Evolutionary conservation across 768 basidiomycete genomes (phyloP).

Genomic region (Tulasnella sp.): DNA sequence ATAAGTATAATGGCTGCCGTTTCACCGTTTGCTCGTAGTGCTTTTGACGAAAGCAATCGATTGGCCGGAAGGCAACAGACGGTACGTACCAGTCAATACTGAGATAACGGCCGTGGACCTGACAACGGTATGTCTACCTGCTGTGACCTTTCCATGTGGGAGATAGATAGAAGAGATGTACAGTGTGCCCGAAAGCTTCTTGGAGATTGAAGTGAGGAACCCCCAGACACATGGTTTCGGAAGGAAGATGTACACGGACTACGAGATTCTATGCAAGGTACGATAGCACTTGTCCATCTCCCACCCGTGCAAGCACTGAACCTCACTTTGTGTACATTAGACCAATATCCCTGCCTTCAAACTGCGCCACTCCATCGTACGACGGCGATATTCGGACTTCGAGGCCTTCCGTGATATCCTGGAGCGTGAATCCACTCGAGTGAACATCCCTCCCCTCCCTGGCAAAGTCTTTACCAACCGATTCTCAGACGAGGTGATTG

Average conservation of each 20-base stretch:
- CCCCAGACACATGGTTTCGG: constrained; percentile 97
- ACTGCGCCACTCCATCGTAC: constrained; percentile 79
- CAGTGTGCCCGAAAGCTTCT: constrained; percentile 87
- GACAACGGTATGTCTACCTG: not conserved
- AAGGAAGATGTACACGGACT: constrained; percentile 98
- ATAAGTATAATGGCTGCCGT: constrained; percentile 9
- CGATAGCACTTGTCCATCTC: constrained; percentile 19
- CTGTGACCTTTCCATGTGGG: not conserved
- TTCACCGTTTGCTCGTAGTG: constrained; percentile 18
- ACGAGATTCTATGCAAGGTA: constrained; percentile 96
- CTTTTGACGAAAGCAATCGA: constrained; percentile 15
- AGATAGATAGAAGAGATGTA: constrained; percentile 94
- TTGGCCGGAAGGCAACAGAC: constrained; percentile 14
- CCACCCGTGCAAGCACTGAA: not conserved
- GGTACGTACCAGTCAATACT: constrained; percentile 4
- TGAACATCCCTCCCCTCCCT: constrained; percentile 94
- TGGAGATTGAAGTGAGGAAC: constrained; percentile 95
- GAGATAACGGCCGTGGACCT: not conserved
- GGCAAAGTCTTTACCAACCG: constrained; percentile 98
- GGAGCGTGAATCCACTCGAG: constrained; percentile 90
- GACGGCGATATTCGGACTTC: constrained; percentile 83
- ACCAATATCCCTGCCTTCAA: constrained; percentile 99
- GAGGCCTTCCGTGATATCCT: constrained; percentile 97
- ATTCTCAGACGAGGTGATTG: constrained; percentile 96
- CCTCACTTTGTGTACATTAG: constrained; percentile 30